Percentiles rank a stretch among this genome's conserved stretches.
These are phyloP conservation scores for Wickerhamomyces sp. DNA, from an alignment of 1,139 yeast genomes.

Conservation along the genomic window DNA sequence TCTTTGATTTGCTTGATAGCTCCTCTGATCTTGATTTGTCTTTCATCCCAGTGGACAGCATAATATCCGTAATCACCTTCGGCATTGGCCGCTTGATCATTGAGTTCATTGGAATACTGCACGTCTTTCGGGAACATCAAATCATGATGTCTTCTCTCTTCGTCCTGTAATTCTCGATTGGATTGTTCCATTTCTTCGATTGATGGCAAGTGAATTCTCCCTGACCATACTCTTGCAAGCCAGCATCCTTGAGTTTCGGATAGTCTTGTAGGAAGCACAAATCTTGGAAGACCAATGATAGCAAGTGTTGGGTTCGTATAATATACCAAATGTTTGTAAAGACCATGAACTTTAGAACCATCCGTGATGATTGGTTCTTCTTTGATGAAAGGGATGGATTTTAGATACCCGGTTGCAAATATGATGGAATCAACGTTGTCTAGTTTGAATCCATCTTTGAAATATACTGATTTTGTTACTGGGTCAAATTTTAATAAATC, in stretches of 20 bases:
- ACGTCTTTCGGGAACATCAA: conserved; percentile 22
- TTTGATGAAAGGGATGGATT: conserved; percentile 34
- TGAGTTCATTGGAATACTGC: conserved; percentile 20
- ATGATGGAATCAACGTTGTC: conserved; percentile 34
- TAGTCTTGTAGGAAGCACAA: conserved; percentile 24
- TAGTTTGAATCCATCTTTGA: conserved; percentile 31
- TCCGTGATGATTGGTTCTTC: conserved; percentile 23
- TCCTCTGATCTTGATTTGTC: conserved; percentile 22
- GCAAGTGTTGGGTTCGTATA: conserved; percentile 39
- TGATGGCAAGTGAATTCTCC: conserved; percentile 19
- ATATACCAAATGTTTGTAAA: conserved; percentile 21
- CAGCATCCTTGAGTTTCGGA: conserved; percentile 28
- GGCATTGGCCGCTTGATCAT: conserved; percentile 14
- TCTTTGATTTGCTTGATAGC: conserved; percentile 22
- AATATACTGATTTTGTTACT: conserved; percentile 15
- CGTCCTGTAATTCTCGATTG: conserved; percentile 11
- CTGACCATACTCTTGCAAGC: conserved; percentile 25
- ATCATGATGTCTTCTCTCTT: conserved; percentile 23
- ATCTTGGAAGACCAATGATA: conserved; percentile 26
- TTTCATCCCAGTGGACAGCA: conserved; percentile 24
- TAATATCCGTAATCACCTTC: conserved; percentile 22
- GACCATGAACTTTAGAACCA: conserved; percentile 19
- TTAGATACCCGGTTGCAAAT: conserved; percentile 44
- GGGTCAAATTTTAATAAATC: conserved; percentile 33
- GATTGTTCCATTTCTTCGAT: conserved; percentile 22